Base-by-base conservation (phyloP, 2,329 filamentous ascomycete genomes). In the Fusarium sulawesiense region DNA sequence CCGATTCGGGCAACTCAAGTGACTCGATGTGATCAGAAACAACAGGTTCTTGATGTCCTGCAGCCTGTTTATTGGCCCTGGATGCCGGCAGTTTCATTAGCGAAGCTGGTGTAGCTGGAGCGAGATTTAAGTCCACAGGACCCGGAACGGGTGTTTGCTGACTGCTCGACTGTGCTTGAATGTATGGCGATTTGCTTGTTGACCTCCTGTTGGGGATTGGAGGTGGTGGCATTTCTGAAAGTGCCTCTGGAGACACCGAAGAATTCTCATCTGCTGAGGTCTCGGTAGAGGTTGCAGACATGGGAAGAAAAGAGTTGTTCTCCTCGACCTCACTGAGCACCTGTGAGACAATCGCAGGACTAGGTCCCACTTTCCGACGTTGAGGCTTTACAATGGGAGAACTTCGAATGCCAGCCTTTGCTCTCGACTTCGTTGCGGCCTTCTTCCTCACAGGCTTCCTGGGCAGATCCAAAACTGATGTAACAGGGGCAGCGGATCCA, bases 31-130 rank as follows among this genome's bases (percentile, higher is more conserved):
- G 82, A 37, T 88, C 87, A 6, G 83, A 82, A 29, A 82, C 80
- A 20, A 80, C 77, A 4, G 81, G 78, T 18, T 84, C 84, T 25
- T 81, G 77, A 70, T 78, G 72, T 64, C 78, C 77, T 65, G 80
- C 76, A 30, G 84, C 80, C 16, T 71, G 67, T 30, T 83, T 84
- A 67, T 86, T 87, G 55, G 82, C 79, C 73, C 83, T 83, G 74
- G 87, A 87, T 27, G 86, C 84, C 6, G 85, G 86, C 45, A 95
- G 84, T 74, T 89, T 91, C 92, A 98, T 97, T 62, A 97, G 81
- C 9, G 94, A 97, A 11, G 94, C 93, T 1, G 93, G 92, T 55
- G 89, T 88, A 73, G 81, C 83, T 48, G 89, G 88, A 73, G 81
- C 83, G 54, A 83, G 83, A 23, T 80, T 74, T 12, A 54, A 59